A percentile compares a stretch with the other conserved stretches of the same genome.
Conservation (phyloP, 176 grass and related monocot species). For the Eremochloa ophiuroides region DNA sequence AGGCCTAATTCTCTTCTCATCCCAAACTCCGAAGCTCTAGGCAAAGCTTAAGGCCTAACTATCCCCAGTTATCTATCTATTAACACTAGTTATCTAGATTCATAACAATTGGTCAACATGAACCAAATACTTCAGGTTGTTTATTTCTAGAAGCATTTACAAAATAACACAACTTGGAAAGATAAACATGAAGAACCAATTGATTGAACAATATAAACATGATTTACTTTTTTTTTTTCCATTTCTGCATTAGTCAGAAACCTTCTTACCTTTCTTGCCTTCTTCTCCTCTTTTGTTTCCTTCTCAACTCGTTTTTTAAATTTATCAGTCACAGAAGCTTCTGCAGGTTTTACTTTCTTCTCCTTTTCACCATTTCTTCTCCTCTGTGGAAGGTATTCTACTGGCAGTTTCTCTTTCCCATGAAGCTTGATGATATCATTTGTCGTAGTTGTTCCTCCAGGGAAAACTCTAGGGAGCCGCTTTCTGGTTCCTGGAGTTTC, state of each 20-base stretch:
- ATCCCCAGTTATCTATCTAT: no score
- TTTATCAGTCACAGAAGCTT: slow-evolving; percentile 18
- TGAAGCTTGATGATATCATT: slow-evolving; percentile 80
- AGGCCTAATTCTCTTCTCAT: no score
- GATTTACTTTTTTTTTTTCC: neutral
- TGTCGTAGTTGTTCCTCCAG: slow-evolving; percentile 50
- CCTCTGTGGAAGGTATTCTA: slow-evolving; percentile 84
- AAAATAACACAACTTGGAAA: neutral
- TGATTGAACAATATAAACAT: slow-evolving; percentile 17
- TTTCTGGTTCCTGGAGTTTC: slow-evolving; percentile 58
- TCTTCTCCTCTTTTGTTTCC: slow-evolving; percentile 94
- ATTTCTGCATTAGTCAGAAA: neutral
- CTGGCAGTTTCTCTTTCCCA: slow-evolving; percentile 88
- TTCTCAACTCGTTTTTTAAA: slow-evolving; percentile 32
- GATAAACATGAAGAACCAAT: neutral
- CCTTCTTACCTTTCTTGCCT: slow-evolving; percentile 79
- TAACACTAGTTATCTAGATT: no score
- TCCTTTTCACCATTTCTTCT: slow-evolving; percentile 60
- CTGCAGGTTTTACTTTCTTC: slow-evolving; percentile 45
- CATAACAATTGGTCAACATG: neutral
- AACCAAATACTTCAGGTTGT: neutral
- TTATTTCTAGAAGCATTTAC: neutral
- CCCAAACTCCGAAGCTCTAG: no score
- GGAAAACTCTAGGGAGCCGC: slow-evolving; percentile 56
- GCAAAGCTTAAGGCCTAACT: no score